Evolutionary conservation across 345 rosid species (phyloP).

Genomic region (Eucalyptus marginata): DNA sequence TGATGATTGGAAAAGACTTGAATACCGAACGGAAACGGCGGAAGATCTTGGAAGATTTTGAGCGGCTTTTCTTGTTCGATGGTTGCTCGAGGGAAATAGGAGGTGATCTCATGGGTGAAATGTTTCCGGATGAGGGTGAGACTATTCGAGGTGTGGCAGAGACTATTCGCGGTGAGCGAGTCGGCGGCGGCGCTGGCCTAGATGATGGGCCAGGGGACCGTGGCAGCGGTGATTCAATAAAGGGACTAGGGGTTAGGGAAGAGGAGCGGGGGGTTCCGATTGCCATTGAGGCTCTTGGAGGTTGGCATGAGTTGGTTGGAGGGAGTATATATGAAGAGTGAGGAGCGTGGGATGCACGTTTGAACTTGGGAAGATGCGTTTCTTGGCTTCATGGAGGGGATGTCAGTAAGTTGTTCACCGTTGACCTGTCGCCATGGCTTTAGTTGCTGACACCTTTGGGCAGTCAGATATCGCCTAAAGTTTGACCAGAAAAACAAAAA

Average conservation of each 20-base stretch:
- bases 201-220: not conserved
- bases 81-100: slow-evolving; percentile 35
- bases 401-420: not conserved
- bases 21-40: slow-evolving; percentile 46
- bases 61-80: slow-evolving; percentile 16
- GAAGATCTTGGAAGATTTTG: slow-evolving; percentile 27
- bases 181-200: not conserved
- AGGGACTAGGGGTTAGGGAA: not conserved
- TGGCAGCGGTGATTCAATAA: not conserved
- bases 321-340: not conserved
- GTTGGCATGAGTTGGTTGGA: not conserved
- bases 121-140: not conserved
- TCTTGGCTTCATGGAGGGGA: not conserved
- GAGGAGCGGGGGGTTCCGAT: not conserved
- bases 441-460: not conserved
- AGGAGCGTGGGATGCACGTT: not conserved
- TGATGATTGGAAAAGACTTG: slow-evolving; percentile 63
- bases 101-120: not conserved
- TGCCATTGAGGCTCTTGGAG: not conserved
- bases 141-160: not conserved
- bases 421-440: not conserved
- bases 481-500: not conserved
- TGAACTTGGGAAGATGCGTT: not conserved
- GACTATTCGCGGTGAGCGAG: not conserved
- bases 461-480: not conserved